Evolutionary conservation across 1,139 yeast genomes (phyloP).

Genomic region (Hansenula anomala): DNA sequence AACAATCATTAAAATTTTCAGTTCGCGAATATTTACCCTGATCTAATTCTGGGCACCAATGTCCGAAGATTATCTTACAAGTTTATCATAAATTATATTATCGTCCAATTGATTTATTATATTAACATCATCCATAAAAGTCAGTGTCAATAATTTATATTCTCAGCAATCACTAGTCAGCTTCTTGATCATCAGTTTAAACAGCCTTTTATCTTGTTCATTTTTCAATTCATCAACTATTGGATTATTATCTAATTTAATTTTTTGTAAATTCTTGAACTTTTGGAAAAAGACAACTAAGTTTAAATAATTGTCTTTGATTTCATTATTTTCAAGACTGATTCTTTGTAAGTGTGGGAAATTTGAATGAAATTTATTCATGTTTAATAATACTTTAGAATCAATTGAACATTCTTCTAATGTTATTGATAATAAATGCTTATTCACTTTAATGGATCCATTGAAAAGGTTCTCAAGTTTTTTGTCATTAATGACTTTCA

Average conservation of each 20-base stretch:
- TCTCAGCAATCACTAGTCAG: not conserved
- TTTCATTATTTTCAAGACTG: not conserved
- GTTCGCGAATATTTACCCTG: too few relatives aligned
- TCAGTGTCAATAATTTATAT: too few relatives aligned
- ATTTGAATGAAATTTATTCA: not conserved
- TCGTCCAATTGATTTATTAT: too few relatives aligned
- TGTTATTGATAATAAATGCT: not conserved
- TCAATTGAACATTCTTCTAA: not conserved
- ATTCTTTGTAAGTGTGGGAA: not conserved
- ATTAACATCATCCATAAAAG: too few relatives aligned
- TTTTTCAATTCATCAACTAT: not conserved
- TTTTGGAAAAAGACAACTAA: not conserved
- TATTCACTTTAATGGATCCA: not conserved
- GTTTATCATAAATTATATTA: too few relatives aligned
- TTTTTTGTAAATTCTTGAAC: not conserved
- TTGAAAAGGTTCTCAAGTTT: not conserved
- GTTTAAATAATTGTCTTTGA: not conserved
- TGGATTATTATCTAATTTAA: not conserved
- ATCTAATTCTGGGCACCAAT: too few relatives aligned
- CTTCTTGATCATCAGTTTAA: not conserved
- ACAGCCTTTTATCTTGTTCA: not conserved
- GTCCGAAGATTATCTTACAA: too few relatives aligned
- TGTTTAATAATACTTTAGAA: not conserved
- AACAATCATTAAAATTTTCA: too few relatives aligned
- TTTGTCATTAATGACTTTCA: not conserved